phyloP scores from a whole-genome alignment of 106 monocot genomes.

The Ottelia alismoides region DNA sequence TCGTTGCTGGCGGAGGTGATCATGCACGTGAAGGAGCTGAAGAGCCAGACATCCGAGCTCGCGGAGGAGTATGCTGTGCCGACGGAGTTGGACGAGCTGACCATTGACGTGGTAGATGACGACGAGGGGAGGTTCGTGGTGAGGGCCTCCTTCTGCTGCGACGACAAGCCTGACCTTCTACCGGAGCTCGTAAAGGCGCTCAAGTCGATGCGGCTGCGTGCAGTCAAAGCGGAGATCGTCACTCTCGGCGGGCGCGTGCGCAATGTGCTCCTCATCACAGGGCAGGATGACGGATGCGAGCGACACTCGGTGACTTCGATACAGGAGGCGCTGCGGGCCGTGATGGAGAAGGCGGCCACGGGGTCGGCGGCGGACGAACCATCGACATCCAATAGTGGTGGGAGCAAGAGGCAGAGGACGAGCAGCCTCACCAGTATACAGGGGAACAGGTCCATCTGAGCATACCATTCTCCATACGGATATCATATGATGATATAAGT shows the following conservation, averaged over 20 bases:
- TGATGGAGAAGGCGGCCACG: conserved; percentile 44
- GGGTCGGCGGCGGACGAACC: conserved; percentile 26
- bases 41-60: conserved; percentile 62
- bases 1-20: conserved; percentile 84
- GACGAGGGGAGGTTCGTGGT: conserved; percentile 46
- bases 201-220: conserved; percentile 26
- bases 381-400: conserved; percentile 7
- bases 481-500: no score
- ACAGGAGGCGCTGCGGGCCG: conserved; percentile 50
- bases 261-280: conserved; percentile 42
- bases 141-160: conserved; percentile 57
- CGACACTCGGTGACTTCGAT: conserved; percentile 27
- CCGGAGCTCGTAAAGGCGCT: conserved; percentile 59
- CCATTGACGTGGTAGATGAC: conserved; percentile 40
- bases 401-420: conserved; percentile 65
- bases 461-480: no score
- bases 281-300: conserved; percentile 44
- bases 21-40: conserved; percentile 75
- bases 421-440: conserved; percentile 24
- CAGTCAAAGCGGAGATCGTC: conserved; percentile 80
- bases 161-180: conserved; percentile 60
- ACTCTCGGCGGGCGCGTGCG: conserved; percentile 65
- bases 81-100: conserved; percentile 60
- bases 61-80: conserved; percentile 61
- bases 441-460: conserved; percentile 14